These are phyloP conservation scores for Candida endomychidarum DNA, from an alignment of 805 yeast species.

Conservation along the genomic window DNA sequence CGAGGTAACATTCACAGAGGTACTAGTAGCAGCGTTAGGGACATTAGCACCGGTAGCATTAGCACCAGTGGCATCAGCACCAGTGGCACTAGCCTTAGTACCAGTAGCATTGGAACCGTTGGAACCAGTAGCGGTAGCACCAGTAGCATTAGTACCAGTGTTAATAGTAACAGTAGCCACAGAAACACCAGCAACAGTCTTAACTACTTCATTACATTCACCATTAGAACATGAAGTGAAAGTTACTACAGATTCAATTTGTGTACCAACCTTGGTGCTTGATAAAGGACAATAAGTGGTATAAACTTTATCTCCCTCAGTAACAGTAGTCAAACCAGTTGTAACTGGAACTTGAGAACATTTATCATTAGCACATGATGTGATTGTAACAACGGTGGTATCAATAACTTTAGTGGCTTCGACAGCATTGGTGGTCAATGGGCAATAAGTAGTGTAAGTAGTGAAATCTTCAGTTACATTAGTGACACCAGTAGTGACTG, in stretches of 20 bases:
- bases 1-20: no score
- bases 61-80: no score
- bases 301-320: conserved; percentile 21
- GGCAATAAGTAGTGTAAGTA: conserved; percentile 9
- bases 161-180: no score
- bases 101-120: no score
- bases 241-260: conserved; percentile 26
- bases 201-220: conserved; percentile 25
- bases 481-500: conserved; percentile 12
- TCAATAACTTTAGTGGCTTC: conserved; percentile 1
- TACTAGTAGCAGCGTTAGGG: no score
- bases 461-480: conserved; percentile 9
- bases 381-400: conserved; percentile 34
- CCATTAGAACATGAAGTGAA: conserved; percentile 34
- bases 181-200: no score
- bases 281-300: conserved; percentile 29
- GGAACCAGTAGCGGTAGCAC: no score
- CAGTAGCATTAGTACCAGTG: no score
- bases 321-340: conserved; percentile 22
- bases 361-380: conserved; percentile 33
- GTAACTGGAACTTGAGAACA: conserved; percentile 30
- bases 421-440: not conserved
- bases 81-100: no score
- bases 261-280: conserved; percentile 11
- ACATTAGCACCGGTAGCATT: no score